Percentiles rank a stretch among this genome's conserved stretches.
Conservation (phyloP, 2,329 filamentous ascomycete species). For the Phyllosticta ampelicida region DNA sequence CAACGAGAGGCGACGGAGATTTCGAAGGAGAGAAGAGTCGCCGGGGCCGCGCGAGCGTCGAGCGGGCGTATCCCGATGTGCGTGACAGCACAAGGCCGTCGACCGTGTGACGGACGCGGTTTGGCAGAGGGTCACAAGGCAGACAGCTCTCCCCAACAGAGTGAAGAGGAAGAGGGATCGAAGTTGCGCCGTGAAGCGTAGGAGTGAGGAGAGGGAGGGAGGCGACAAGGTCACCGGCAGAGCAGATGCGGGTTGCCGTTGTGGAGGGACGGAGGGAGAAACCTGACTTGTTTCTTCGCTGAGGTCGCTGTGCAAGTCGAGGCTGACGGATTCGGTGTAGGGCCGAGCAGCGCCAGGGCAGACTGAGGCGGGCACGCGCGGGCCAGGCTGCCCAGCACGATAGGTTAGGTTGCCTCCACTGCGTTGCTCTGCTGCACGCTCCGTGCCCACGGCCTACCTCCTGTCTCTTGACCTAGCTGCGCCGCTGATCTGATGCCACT, state of each 20-base stretch:
- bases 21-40: background rate
- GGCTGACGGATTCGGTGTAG: slow-evolving; percentile 4
- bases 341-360: slow-evolving; percentile 1
- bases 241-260: background rate
- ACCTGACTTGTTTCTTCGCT: background rate
- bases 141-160: slow-evolving; percentile 8
- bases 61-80: background rate
- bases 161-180: background rate
- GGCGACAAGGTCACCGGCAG: background rate
- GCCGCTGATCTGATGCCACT: background rate
- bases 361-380: slow-evolving; percentile 2
- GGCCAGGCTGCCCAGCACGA: background rate
- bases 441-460: too few relatives aligned
- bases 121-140: slow-evolving; percentile 10
- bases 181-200: slow-evolving; percentile 6
- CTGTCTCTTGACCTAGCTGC: too few relatives aligned
- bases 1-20: background rate
- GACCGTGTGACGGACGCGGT: slow-evolving; percentile 6
- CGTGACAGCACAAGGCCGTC: slow-evolving; percentile 1
- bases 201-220: slow-evolving; percentile 1
- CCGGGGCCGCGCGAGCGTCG: background rate
- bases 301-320: background rate
- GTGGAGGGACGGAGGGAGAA: background rate
- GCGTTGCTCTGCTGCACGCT: background rate
- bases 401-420: background rate